Percentiles rank a stretch among this genome's conserved stretches.
Conservation (phyloP, 768 basidiomycete genomes). For the Rhodotorula taiwanensis region DNA sequence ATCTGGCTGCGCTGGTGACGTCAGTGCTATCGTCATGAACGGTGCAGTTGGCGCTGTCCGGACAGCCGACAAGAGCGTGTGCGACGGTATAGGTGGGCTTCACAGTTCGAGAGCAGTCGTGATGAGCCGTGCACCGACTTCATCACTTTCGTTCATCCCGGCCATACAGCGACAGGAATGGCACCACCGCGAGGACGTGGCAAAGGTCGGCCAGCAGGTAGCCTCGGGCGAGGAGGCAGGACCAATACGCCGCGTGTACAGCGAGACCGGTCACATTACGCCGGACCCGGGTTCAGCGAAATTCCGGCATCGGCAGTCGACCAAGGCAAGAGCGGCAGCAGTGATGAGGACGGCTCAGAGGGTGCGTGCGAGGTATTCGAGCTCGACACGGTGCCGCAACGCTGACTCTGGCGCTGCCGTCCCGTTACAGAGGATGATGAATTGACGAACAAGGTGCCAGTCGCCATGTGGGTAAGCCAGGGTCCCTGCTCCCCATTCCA, state of each 20-base stretch:
- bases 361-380: background rate
- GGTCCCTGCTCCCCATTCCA: background rate
- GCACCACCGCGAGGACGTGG: slow-evolving; percentile 7
- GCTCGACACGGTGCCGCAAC: too few species aligned
- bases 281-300: slow-evolving; percentile 14
- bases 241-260: background rate
- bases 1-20: too few species aligned
- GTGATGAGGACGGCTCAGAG: background rate
- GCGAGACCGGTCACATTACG: slow-evolving; percentile 14
- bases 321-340: background rate
- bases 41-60: too few species aligned
- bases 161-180: background rate
- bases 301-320: slow-evolving; percentile 27
- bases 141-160: too few species aligned
- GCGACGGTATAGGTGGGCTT: too few species aligned
- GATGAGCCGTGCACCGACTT: background rate
- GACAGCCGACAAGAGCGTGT: too few species aligned
- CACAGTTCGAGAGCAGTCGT: too few species aligned
- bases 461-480: slow-evolving; percentile 31
- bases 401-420: too few species aligned
- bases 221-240: background rate
- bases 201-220: background rate
- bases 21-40: too few species aligned
- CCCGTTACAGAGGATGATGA: background rate
- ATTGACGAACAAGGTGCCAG: slow-evolving; percentile 11